Evolutionary conservation across 345 rosid species (phyloP), one percentile per base, ranked within the genome.

Genomic region (Lumnitzera racemosa): DNA sequence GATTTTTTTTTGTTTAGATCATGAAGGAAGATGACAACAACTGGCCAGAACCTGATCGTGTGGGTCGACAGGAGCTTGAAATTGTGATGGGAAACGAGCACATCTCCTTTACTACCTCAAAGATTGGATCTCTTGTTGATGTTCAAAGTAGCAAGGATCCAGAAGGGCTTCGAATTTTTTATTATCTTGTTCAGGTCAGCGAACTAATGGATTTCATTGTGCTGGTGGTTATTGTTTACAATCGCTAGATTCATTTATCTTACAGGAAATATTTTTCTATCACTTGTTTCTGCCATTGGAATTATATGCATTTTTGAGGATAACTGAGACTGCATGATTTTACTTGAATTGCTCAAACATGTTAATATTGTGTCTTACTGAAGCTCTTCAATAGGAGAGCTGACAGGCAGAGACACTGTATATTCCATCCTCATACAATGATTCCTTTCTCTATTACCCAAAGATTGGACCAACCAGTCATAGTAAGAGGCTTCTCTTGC

Each of bases 1-100:
- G 66, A 17, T 20, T 23, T 49, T 43, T 24, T 58, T 57, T 72
- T 47, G 7, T 27, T n/a, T 65, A 94, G 99, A 90, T 94, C 24
- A 80, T 94, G 97, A 90, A 88, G 89, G 99, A 94, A 86, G 96
- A 94, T 73, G 99, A 94, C 74, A 81, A 73, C 63, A 90, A 86
- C 64, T 94, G 99, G 99, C 99, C 99, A 6, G 96, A 90, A 66
- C 99, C 99, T 50, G 97, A 94, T 70, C 89, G 97, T 51, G 84
- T 94, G 51, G 99, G 99, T 16, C 66, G 87, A 67, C 99, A 94
- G 72, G 99, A 94, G 82, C 90, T 94, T 55, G 99, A 94, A 83
- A 88, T 94, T 64, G 96, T 94, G 49, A 85, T 94, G 96, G 96
- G 96, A 20, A 88, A 94, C 64, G 97, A 94, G 72, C 99, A 94